These are phyloP conservation scores for Stephanodiscus minutulus DNA, from an alignment of 108 stramenopile genomes.

Conservation along the genomic window DNA sequence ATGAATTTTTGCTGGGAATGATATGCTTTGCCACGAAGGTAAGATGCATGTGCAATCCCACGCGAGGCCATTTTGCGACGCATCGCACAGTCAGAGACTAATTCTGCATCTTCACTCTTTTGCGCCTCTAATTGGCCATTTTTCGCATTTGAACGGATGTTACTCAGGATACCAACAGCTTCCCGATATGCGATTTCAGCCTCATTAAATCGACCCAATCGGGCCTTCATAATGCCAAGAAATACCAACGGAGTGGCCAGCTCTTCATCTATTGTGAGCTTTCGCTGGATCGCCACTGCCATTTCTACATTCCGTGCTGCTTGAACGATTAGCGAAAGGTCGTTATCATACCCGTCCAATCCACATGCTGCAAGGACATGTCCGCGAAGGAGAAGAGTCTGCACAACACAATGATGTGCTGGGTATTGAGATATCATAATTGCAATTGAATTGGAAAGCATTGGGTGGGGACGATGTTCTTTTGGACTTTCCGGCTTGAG, in stretches of 20 bases:
- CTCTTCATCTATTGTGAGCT: slow-evolving; percentile 26
- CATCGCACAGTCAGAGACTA: slow-evolving; percentile 5
- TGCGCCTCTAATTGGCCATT: slow-evolving; percentile 9
- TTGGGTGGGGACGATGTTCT: slow-evolving; percentile 18
- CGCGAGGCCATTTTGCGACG: slow-evolving; percentile 13
- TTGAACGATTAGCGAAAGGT: slow-evolving; percentile 38
- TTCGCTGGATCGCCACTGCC: slow-evolving; percentile 46
- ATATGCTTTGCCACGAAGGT: slow-evolving; percentile 36
- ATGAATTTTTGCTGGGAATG: slow-evolving; percentile 27
- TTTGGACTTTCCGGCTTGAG: slow-evolving; percentile 13
- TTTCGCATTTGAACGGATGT: slow-evolving; percentile 10
- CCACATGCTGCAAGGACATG: slow-evolving; percentile 45
- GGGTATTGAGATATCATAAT: slow-evolving; percentile 48
- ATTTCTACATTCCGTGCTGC: slow-evolving; percentile 46
- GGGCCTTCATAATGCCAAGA: slow-evolving; percentile 34
- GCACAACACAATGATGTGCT: slow-evolving; percentile 35
- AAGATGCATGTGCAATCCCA: slow-evolving; percentile 29
- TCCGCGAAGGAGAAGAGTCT: slow-evolving; percentile 47
- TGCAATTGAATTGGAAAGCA: slow-evolving; percentile 33
- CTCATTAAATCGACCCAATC: slow-evolving; percentile 30
- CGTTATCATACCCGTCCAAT: slow-evolving; percentile 20
- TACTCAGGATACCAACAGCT: slow-evolving; percentile 31
- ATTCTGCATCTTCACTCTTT: slow-evolving; percentile 16
- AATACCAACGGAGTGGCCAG: slow-evolving; percentile 40
- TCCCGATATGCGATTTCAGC: slow-evolving; percentile 43